A percentile compares a stretch with the other conserved stretches of the same genome.
Conservation (phyloP, 176 grass and related monocot species). For the Aegilops bicornis region DNA sequence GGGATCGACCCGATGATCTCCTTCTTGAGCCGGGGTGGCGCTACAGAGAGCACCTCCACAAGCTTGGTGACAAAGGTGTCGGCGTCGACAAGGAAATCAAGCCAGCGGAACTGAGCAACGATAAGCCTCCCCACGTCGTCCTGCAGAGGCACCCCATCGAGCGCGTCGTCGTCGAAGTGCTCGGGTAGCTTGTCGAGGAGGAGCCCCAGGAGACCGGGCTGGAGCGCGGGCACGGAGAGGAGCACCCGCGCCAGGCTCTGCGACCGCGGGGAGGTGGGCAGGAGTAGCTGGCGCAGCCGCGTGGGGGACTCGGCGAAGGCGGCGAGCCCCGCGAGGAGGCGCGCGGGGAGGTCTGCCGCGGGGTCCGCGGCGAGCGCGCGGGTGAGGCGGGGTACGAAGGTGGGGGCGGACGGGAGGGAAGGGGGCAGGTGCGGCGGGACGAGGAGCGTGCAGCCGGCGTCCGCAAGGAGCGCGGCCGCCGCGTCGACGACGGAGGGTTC, state of each 20-base stretch:
- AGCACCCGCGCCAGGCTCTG: conserved; percentile 60
- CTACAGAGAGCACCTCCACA: conserved; percentile 85
- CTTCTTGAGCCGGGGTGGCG: conserved; percentile 73
- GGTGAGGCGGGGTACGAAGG: conserved; percentile 48
- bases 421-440: conserved; percentile 49
- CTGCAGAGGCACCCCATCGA: conserved; percentile 56
- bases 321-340: conserved; percentile 54
- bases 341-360: not conserved
- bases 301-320: conserved; percentile 44
- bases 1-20: conserved; percentile 90
- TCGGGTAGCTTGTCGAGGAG: conserved; percentile 93
- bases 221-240: conserved; percentile 68
- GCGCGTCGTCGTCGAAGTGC: conserved; percentile 62
- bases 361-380: conserved; percentile 42
- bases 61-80: conserved; percentile 61
- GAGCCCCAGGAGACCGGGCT: conserved; percentile 61
- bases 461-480: conserved; percentile 68
- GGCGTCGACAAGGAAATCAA: conserved; percentile 75
- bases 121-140: conserved; percentile 72
- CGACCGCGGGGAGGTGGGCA: conserved; percentile 37
- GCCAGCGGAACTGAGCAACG: conserved; percentile 70
- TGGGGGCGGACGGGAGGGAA: conserved; percentile 32
- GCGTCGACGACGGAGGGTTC: conserved; percentile 37
- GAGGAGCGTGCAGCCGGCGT: conserved; percentile 78
- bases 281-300: conserved; percentile 58